Base-by-base conservation (phyloP, 1,139 yeast species). In the Debaryomyces fabryi region DNA sequence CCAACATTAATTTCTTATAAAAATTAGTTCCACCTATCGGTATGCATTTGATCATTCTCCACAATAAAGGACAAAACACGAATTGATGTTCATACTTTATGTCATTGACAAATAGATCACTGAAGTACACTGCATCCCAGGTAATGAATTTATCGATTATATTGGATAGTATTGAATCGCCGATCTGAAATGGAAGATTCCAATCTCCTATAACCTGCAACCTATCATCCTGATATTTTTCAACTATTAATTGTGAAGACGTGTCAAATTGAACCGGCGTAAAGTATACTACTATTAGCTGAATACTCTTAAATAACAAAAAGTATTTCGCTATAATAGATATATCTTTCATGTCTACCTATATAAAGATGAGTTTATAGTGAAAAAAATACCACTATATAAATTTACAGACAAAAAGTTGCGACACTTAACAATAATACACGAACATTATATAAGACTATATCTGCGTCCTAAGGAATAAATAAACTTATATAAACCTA, bases 41-140 rank as follows among this genome's bases (percentile, higher is more conserved):
- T 3, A 60, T 20, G 30, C 41, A 49, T 42, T 68, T 64, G 20
- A 89, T 67, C 3, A 83, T 49, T 39, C 79, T 60, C 71, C 87
- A 78, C 96, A 97, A 91, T 3, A 82, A 65, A 6, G 89, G 87
- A 36, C 96, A 85, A 64, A 90, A 93, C 7, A 96, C 97, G 78
- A 83, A 88, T 67, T 90, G 96, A 64, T 93, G 97, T 64, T 93
- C 98, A 65, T 76, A 91, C 33, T 65, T 63, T 25, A 78, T 68
- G 0, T 78, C 82, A 24, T 79, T 67, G 16, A 68, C 63, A 34
- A 87, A 82, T 42, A 84, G 62, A 44, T 84, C 82, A 23, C 81
- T 66, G 60, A 88, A 91, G 65, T 86, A 90, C 0, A 91, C 96
- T 2, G 86, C 78, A 64, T 93, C 99, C 98, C 98, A 92, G 6